These are phyloP conservation scores for Jaapia argillacea DNA, from an alignment of 768 basidiomycete genomes.

Conservation along the genomic window DNA sequence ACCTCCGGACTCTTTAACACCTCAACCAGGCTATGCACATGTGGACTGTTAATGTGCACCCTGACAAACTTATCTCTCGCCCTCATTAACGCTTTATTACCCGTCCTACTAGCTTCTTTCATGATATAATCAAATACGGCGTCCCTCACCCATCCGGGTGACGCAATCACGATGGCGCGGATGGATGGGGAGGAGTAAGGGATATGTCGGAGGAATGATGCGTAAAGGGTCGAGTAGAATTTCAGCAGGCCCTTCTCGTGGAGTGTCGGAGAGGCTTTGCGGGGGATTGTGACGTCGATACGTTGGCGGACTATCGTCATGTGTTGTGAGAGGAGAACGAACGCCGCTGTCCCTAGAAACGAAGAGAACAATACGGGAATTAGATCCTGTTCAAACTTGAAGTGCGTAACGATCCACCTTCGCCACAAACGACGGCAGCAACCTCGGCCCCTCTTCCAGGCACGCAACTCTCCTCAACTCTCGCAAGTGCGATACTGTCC, in stretches of 20 bases:
- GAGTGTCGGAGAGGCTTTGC: slow-evolving; percentile 82
- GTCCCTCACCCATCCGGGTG: slow-evolving; percentile 94
- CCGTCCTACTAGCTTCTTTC: slow-evolving; percentile 66
- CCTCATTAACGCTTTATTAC: slow-evolving; percentile 74
- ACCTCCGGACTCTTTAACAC: slow-evolving; percentile 94
- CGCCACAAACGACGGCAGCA: slow-evolving; percentile 91
- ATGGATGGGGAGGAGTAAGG: slow-evolving; percentile 67
- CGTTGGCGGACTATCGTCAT: slow-evolving; percentile 93
- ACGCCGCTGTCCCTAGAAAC: slow-evolving; percentile 83
- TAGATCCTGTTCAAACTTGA: neutral
- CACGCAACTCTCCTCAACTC: slow-evolving; percentile 81
- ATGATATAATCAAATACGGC: slow-evolving; percentile 78
- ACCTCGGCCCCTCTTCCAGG: slow-evolving; percentile 96
- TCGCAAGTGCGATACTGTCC: slow-evolving; percentile 80
- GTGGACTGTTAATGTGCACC: slow-evolving; percentile 86
- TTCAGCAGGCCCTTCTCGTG: slow-evolving; percentile 86
- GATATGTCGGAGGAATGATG: slow-evolving; percentile 83
- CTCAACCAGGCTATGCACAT: slow-evolving; percentile 93
- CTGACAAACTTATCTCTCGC: slow-evolving; percentile 81
- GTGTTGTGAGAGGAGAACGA: slow-evolving; percentile 92
- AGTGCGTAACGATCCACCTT: slow-evolving; percentile 37
- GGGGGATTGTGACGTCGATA: slow-evolving; percentile 79
- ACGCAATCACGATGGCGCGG: slow-evolving; percentile 90
- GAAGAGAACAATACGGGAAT: neutral
- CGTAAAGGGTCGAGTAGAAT: slow-evolving; percentile 80